A percentile compares a stretch with the other conserved stretches of the same genome.
Evolutionary conservation across 2,329 filamentous ascomycete genomes (phyloP).

Genomic region (Nigrospora oryzae): DNA sequence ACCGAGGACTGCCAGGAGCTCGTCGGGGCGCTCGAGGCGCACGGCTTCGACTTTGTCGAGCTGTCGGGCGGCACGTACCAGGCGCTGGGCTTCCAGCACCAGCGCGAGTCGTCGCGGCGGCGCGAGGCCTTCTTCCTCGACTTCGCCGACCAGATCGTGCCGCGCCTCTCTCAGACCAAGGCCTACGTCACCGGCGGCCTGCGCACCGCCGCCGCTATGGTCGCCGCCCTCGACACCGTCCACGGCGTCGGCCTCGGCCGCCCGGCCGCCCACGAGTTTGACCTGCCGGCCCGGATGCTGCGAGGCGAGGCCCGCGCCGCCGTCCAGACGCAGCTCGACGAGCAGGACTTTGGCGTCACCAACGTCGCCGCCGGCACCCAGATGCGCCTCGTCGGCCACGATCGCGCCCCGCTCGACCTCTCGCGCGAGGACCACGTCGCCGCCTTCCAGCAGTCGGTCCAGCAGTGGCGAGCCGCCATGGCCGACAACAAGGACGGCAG

Average conservation of each 20-base stretch:
- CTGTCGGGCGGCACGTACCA: slow-evolving; percentile 57
- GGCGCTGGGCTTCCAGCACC: slow-evolving; percentile 31
- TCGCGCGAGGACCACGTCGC: slow-evolving; percentile 19
- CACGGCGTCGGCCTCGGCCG: slow-evolving; percentile 51
- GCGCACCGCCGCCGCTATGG: slow-evolving; percentile 46
- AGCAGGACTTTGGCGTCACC: slow-evolving; percentile 38
- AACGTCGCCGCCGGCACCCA: slow-evolving; percentile 21
- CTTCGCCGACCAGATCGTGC: slow-evolving; percentile 47
- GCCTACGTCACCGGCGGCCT: slow-evolving; percentile 53
- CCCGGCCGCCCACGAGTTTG: slow-evolving; percentile 23
- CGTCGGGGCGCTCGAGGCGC: slow-evolving; percentile 45
- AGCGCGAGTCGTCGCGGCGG: slow-evolving; percentile 32
- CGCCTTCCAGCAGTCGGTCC: slow-evolving; percentile 18
- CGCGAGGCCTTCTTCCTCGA: slow-evolving; percentile 63
- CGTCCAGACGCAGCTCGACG: slow-evolving; percentile 35
- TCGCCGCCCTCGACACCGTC: slow-evolving; percentile 44
- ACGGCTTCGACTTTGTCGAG: slow-evolving; percentile 58
- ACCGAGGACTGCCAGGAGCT: slow-evolving; percentile 24
- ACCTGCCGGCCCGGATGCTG: slow-evolving; percentile 19
- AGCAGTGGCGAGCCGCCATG: slow-evolving; percentile 21
- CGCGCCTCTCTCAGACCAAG: slow-evolving; percentile 37
- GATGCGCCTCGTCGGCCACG: slow-evolving; percentile 22
- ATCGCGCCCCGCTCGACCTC: slow-evolving; percentile 21
- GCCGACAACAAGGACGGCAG: slow-evolving; percentile 19
- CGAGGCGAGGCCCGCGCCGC: slow-evolving; percentile 35